phyloP scores from a whole-genome alignment of 257 asterid species.

The Solanum okadae region DNA sequence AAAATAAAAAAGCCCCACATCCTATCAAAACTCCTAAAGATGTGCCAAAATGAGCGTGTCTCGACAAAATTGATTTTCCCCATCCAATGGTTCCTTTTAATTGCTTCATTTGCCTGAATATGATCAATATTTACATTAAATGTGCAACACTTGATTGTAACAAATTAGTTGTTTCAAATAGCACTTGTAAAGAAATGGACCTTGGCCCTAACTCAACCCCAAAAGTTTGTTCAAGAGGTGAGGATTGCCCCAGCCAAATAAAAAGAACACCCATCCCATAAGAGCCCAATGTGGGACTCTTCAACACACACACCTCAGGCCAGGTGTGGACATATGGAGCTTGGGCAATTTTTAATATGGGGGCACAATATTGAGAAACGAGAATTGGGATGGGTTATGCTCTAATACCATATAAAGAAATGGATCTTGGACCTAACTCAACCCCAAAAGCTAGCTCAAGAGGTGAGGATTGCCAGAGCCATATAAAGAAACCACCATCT shows the following conservation, averaged over 20 bases:
- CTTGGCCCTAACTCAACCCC: not conserved
- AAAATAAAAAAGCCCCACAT: slow-evolving; percentile 95
- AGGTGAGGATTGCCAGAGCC: not conserved
- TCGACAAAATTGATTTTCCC: slow-evolving; percentile 92
- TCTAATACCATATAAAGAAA: not conserved
- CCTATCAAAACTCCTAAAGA: slow-evolving; percentile 81
- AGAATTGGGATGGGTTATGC: not conserved
- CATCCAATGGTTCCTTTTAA: slow-evolving; percentile 55
- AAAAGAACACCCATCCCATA: not conserved
- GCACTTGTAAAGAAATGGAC: not conserved
- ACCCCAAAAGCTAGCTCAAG: not conserved
- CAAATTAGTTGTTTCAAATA: not conserved
- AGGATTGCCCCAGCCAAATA: not conserved
- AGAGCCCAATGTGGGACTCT: not conserved
- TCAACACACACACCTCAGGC: not conserved
- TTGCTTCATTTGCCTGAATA: slow-evolving; percentile 47
- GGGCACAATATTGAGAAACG: not conserved
- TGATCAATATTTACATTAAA: slow-evolving; percentile 10
- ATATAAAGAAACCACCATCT: not conserved
- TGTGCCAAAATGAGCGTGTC: slow-evolving; percentile 84
- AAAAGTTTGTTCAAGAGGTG: not conserved
- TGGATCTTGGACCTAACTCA: not conserved
- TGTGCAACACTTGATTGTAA: not conserved
- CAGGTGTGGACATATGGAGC: no score
- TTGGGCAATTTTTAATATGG: no score